Conservation (phyloP, 2,329 filamentous ascomycete species). For the Cladophialophora immunda region DNA sequence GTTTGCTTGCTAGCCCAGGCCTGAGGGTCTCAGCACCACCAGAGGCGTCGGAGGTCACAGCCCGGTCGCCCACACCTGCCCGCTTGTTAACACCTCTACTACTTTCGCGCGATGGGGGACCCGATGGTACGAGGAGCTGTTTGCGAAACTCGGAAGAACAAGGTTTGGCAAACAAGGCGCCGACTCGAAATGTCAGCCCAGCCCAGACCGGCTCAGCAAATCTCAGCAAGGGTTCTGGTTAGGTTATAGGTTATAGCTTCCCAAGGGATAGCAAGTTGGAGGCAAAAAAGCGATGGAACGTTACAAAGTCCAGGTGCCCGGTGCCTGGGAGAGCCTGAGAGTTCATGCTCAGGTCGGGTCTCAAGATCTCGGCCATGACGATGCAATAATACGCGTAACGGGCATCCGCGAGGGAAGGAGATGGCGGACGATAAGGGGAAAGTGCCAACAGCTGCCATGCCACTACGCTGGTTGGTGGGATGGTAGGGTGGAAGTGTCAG, state of each 20-base stretch:
- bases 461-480: background rate
- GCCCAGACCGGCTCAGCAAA: background rate
- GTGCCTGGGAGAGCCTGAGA: background rate
- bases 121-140: background rate
- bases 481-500: background rate
- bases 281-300: background rate
- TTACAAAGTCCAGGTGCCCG: background rate
- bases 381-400: background rate
- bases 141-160: conserved; percentile 7
- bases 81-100: background rate
- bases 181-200: background rate
- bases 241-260: no score
- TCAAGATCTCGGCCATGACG: background rate
- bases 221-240: background rate
- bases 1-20: background rate
- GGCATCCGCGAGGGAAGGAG: background rate
- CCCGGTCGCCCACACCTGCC: background rate
- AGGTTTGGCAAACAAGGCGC: background rate
- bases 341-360: background rate
- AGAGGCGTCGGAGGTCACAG: conserved; percentile 1
- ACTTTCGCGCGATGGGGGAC: conserved; percentile 1
- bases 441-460: background rate
- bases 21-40: background rate
- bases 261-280: background rate
- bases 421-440: background rate